Base-by-base conservation (phyloP, 106 monocot species). In the Dendrobium chrysotoxum region DNA sequence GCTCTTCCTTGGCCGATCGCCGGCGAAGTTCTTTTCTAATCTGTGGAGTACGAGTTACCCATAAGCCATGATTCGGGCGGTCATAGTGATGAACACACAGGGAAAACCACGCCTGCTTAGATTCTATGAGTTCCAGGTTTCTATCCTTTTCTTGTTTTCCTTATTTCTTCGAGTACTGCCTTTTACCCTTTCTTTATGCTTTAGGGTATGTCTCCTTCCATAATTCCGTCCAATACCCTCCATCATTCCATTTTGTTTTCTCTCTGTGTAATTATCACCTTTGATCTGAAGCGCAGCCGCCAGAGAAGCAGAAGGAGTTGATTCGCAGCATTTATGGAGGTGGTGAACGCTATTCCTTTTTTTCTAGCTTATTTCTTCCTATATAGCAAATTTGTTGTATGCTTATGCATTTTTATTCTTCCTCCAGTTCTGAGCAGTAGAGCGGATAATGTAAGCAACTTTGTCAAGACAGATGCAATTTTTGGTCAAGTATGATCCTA, bases 81-180 rank as follows among this genome's bases (percentile, higher is more conserved):
- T 96, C 77, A 90, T 94, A 28, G 83, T 94, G 80, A 87, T 96
- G 75, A 96, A 80, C 90, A 96, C 96, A 0, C 89, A 97, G 85
- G 93, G 93, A 68, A 88, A 94, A 77, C 88, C 88, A 55, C 93
- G 92, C 74, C 89, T 96, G 53, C 72, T 92, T 90, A 93, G 88
- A 75, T 96, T 94, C 86, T 96, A 96, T 75, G 85, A 90, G 25
- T 96, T 85, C 70, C 90, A 94, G 92, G 94, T 94, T 21, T 23
- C 31, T 26, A 13, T 38, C 42, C 10, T 46, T 28, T n/a, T 75
- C 55, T 45, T 57, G 50, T 50, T 50, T 50, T 15, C 50, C 0
- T 44, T 44, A 9, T 13, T 47, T 71, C 20, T 9, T n/a, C 35
- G 30, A 76, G 77, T 50, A 68, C 20, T 41, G 4, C 72, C 1